A percentile compares a stretch with the other conserved stretches of the same genome.
Conservation (phyloP, 2,329 filamentous ascomycete genomes). For the Aspergillus sergii region DNA sequence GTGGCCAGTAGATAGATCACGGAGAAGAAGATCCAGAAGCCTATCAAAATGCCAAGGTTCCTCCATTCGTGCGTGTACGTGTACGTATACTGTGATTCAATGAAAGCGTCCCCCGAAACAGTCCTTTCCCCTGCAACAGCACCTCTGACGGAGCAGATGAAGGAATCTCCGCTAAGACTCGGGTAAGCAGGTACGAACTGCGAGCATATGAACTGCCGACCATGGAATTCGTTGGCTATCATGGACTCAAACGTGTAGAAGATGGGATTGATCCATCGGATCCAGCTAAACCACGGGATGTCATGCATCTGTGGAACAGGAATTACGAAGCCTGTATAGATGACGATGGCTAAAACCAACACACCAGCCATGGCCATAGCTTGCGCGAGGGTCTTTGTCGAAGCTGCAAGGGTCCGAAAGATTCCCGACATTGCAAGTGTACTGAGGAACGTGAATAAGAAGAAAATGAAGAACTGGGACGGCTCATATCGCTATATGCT, state of each 20-base stretch:
- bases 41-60: conserved; percentile 70
- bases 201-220: conserved; percentile 60
- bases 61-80: conserved; percentile 63
- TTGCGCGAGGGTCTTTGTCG: conserved; percentile 63
- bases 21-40: conserved; percentile 67
- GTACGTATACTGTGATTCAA: conserved; percentile 60
- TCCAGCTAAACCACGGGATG: conserved; percentile 67
- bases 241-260: conserved; percentile 67
- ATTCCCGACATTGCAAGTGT: conserved; percentile 62
- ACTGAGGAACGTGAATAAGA: conserved; percentile 62
- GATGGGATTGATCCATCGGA: conserved; percentile 67
- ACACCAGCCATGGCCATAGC: conserved; percentile 62
- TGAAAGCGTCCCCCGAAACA: conserved; percentile 65
- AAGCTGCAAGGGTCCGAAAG: conserved; percentile 61
- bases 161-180: conserved; percentile 48
- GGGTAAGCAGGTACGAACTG: conserved; percentile 49
- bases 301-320: conserved; percentile 56
- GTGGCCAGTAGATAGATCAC: conserved; percentile 63
- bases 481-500: conserved; percentile 35
- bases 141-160: conserved; percentile 58
- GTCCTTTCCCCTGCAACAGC: conserved; percentile 56
- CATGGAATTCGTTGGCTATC: conserved; percentile 60
- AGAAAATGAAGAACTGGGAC: conserved; percentile 63
- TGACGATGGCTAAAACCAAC: conserved; percentile 59
- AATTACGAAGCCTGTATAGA: conserved; percentile 70